Evolutionary conservation across 805 yeast species (phyloP), one percentile per base, ranked within the genome.

Genomic region (Lipomyces oligophaga): DNA sequence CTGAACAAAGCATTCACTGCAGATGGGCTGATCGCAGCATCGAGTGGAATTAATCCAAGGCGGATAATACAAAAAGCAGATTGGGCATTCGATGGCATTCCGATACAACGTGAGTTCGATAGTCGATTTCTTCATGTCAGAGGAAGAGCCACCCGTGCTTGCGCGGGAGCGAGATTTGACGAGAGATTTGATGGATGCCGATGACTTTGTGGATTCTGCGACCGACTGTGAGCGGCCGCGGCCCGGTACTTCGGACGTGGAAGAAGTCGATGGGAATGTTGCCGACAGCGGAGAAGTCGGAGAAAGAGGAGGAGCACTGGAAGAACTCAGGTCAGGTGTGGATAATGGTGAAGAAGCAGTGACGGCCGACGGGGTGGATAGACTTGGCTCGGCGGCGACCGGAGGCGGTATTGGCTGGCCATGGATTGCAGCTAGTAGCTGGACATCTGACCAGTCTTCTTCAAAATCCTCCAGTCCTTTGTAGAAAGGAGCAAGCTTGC

Each of bases 1-100:
- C 65, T 90, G 97, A 8, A 90, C 97, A 75, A 90, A 93, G 63
- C 98, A 90, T 67, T 90, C 97, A 1, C 96, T 77, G 67, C 98
- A 93, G 18, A 90, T 88, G 1, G 95, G 89, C 64, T 90, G 97
- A 40, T 77, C 76, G 64, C 98, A 90, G 65, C 98, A 90, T 36
- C 95, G 73, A 6, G 95, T 82, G 43, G 75, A 65, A 67, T 93
- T 93, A 52, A 89, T 66, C 58, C 79, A 77, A 22, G 76, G 73
- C 1, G 97, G 97, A 65, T 82, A 88, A 62, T 76, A 85, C 7
- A 93, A 72, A 63, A 90, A 90, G 63, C 98, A 90, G 55, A 90
- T 90, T 7, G 98, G 97, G 63, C 98, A 90, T 60, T 93, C 98
- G 25, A 74, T 67, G 3, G 86, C 79, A 47, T 77, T 68, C 43